Conservation (phyloP, 352 stramenopile species). For the Globisporangium abappressorium region DNA sequence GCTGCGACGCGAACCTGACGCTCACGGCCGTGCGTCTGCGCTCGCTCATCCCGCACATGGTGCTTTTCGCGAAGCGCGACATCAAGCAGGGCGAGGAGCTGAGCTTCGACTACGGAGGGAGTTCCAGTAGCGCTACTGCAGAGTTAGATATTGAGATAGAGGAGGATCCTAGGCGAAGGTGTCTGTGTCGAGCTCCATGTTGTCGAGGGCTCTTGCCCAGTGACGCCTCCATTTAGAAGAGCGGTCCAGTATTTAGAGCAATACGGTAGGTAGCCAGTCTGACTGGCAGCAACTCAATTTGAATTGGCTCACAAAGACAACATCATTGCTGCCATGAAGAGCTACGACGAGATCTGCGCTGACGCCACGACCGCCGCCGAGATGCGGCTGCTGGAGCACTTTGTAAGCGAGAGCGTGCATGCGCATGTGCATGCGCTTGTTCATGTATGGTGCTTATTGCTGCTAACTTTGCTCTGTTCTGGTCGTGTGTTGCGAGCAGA, state of each 20-base stretch:
- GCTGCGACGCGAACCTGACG: slow-evolving; percentile 47
- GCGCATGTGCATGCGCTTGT: neutral
- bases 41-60: slow-evolving; percentile 56
- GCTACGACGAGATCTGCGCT: slow-evolving; percentile 65
- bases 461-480: neutral
- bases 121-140: neutral
- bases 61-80: slow-evolving; percentile 39
- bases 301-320: neutral
- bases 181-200: slow-evolving; percentile 24
- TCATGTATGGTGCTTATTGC: neutral
- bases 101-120: slow-evolving; percentile 57
- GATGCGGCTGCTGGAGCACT: slow-evolving; percentile 68
- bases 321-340: slow-evolving; percentile 23
- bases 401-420: slow-evolving; percentile 23
- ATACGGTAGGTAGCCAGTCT: neutral
- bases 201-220: slow-evolving; percentile 41
- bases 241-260: neutral
- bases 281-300: slow-evolving; percentile 1
- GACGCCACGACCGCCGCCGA: slow-evolving; percentile 61
- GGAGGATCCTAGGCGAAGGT: slow-evolving; percentile 3
- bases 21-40: slow-evolving; percentile 53
- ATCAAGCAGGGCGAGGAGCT: slow-evolving; percentile 43
- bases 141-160: slow-evolving; percentile 2
- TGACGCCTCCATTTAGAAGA: slow-evolving; percentile 27
- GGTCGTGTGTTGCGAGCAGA: slow-evolving; percentile 23